Evolutionary conservation across 2,329 filamentous ascomycete species (phyloP).

Genomic region (Aspergillus oerlinghausenensis): DNA sequence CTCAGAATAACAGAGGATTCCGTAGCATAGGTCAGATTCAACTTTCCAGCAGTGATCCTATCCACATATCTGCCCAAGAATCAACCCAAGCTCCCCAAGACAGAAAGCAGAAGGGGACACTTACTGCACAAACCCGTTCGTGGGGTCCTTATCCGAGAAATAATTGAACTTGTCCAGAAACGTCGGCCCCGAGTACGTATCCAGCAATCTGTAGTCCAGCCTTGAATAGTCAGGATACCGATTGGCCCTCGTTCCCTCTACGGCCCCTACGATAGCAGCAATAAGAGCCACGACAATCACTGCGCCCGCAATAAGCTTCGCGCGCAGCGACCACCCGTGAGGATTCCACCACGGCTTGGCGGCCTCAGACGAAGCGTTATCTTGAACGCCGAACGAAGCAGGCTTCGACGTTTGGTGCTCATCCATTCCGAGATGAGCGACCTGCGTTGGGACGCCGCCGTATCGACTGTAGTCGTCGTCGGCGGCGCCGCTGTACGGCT

Average conservation of each 20-base stretch:
- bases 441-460: constrained; percentile 14
- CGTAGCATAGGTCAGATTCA: constrained; percentile 60
- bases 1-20: constrained; percentile 51
- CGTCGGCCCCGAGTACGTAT: constrained; percentile 37
- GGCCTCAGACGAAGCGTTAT: constrained; percentile 4
- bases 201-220: constrained; percentile 38
- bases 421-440: constrained; percentile 14
- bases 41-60: constrained; percentile 23
- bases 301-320: constrained; percentile 44
- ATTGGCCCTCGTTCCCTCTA: constrained; percentile 33
- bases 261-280: constrained; percentile 45
- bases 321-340: constrained; percentile 50
- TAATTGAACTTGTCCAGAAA: constrained; percentile 48
- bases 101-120: constrained; percentile 23
- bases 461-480: constrained; percentile 20
- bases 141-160: constrained; percentile 42
- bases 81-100: background rate
- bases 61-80: constrained; percentile 35
- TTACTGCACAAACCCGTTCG: constrained; percentile 45
- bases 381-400: constrained; percentile 6
- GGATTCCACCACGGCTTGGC: constrained; percentile 43
- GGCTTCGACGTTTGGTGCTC: constrained; percentile 16
- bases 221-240: constrained; percentile 42
- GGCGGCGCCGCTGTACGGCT: constrained; percentile 8
- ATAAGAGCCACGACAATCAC: constrained; percentile 41